phyloP scores from a whole-genome alignment of 202 grass and related monocot genomes.

The Cymbopogon flexuosus region DNA sequence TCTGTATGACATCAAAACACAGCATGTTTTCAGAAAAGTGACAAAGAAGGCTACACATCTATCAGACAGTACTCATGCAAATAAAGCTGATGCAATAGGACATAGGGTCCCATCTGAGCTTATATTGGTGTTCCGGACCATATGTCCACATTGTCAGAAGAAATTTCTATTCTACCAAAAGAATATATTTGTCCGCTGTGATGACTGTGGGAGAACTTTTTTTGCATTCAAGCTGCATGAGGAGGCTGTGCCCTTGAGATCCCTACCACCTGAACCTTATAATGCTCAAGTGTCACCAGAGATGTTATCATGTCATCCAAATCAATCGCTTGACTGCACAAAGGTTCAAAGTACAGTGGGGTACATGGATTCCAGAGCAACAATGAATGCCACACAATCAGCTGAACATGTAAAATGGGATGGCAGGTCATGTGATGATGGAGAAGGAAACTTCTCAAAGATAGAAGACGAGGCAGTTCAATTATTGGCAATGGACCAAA shows the following conservation, averaged over 20 bases:
- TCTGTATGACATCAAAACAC: conserved; percentile 47
- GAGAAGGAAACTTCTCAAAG: background rate
- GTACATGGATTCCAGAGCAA: background rate
- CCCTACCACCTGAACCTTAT: background rate
- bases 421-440: background rate
- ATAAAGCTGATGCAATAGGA: background rate
- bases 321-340: background rate
- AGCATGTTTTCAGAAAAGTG: background rate
- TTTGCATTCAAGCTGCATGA: conserved; percentile 48
- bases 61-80: background rate
- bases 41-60: background rate
- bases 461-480: background rate
- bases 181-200: conserved; percentile 44
- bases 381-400: background rate
- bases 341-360: background rate
- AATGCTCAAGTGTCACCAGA: background rate
- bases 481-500: background rate
- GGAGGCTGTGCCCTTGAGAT: conserved; percentile 10
- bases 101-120: conserved; percentile 19
- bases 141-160: conserved; percentile 43
- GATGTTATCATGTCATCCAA: conserved; percentile 2
- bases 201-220: conserved; percentile 42
- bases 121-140: conserved; percentile 39
- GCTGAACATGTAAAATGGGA: background rate
- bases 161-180: conserved; percentile 40